phyloP scores from a whole-genome alignment of 176 grass and related monocot species.

The Musa itinerans region DNA sequence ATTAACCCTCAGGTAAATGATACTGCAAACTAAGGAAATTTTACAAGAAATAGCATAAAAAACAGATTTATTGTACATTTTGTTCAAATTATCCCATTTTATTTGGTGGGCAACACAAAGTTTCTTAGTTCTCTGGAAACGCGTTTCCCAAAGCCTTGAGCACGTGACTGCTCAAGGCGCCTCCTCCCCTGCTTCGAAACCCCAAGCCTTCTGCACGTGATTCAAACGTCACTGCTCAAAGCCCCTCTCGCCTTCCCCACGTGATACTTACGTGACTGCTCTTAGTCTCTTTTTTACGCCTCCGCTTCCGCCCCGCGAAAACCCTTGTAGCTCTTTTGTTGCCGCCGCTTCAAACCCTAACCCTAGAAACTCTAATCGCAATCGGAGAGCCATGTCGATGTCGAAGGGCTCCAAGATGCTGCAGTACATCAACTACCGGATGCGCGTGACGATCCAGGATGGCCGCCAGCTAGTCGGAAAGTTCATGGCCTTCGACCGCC shows the following conservation, averaged over 20 bases:
- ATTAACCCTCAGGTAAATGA: too few species aligned
- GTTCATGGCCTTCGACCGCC: conserved; percentile 99
- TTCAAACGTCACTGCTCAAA: background rate
- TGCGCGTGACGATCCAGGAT: conserved; percentile 98
- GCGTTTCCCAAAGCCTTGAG: too few species aligned
- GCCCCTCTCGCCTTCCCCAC: background rate
- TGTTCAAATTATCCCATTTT: too few species aligned
- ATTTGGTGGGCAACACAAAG: too few species aligned
- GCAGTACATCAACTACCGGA: conserved; percentile 95
- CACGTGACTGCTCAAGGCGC: too few species aligned
- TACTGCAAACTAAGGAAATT: too few species aligned
- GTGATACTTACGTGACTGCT: background rate
- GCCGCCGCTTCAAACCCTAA: background rate
- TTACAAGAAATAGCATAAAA: too few species aligned
- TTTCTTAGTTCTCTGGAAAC: too few species aligned
- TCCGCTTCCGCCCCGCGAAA: background rate
- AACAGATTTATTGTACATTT: too few species aligned
- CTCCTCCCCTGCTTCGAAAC: too few species aligned
- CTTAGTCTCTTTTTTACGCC: background rate
- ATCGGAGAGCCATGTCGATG: conserved; percentile 58
- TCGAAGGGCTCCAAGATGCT: conserved; percentile 99
- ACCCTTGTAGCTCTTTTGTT: too few species aligned
- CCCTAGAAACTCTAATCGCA: background rate
- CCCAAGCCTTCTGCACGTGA: background rate
- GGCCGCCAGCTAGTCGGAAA: conserved; percentile 90